These are phyloP conservation scores for Camelina laxa DNA, from an alignment of 345 rosid genomes.

Conservation along the genomic window DNA sequence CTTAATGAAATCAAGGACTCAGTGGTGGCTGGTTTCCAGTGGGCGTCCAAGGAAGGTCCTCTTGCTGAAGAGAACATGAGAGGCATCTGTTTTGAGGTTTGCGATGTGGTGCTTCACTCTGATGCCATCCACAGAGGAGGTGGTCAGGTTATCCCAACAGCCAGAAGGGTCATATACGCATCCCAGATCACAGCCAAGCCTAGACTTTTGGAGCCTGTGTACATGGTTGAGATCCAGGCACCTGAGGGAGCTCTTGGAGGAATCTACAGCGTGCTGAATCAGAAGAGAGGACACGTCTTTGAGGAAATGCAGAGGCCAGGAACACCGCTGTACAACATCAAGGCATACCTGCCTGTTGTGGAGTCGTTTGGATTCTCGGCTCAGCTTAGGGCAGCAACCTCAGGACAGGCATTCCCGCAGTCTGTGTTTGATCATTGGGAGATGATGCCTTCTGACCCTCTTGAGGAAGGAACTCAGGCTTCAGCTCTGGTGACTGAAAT, in stretches of 20 bases:
- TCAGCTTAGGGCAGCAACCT: conserved; percentile 75
- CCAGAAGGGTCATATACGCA: conserved; percentile 82
- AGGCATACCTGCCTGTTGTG: conserved; percentile 77
- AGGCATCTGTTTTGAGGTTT: conserved; percentile 80
- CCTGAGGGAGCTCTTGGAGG: conserved; percentile 89
- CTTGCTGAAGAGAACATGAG: conserved; percentile 84
- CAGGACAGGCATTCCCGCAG: conserved; percentile 88
- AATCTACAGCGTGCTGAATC: conserved; percentile 85
- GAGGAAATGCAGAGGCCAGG: conserved; percentile 91
- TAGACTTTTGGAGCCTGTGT: conserved; percentile 79
- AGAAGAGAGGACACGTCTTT: conserved; percentile 84
- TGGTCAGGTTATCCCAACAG: conserved; percentile 84
- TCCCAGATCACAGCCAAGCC: conserved; percentile 87
- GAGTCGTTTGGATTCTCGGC: conserved; percentile 81
- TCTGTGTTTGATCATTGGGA: conserved; percentile 92
- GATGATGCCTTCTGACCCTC: conserved; percentile 70
- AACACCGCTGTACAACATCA: conserved; percentile 80
- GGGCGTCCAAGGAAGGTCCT: conserved; percentile 91
- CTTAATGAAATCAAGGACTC: conserved; percentile 88
- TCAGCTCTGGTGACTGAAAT: conserved; percentile 55
- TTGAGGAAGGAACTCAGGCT: conserved; percentile 69
- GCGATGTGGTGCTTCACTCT: conserved; percentile 85
- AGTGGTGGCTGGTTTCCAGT: conserved; percentile 88
- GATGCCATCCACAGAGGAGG: conserved; percentile 95
- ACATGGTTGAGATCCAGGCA: conserved; percentile 87